These are phyloP conservation scores for Pseudogymnoascus sp. DNA, from an alignment of 2,329 filamentous ascomycete genomes.

Conservation along the genomic window DNA sequence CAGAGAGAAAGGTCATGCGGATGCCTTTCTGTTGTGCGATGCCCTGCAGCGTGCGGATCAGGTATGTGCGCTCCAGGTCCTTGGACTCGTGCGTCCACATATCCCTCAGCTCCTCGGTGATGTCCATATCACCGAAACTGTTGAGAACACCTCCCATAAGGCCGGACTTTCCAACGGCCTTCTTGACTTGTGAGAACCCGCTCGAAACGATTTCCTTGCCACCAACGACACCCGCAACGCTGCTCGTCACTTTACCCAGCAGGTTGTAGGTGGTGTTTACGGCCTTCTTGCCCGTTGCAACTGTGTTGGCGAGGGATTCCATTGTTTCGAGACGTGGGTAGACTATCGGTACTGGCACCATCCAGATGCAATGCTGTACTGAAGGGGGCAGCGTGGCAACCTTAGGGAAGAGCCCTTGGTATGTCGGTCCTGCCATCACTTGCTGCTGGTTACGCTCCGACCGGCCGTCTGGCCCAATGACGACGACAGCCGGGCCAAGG, in stretches of 20 bases:
- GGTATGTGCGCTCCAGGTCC: slow-evolving; percentile 91
- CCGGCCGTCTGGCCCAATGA: slow-evolving; percentile 83
- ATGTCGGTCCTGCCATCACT: slow-evolving; percentile 92
- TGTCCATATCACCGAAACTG: slow-evolving; percentile 91
- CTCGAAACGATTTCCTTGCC: slow-evolving; percentile 88
- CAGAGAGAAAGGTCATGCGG: slow-evolving; percentile 93
- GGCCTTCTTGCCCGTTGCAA: slow-evolving; percentile 91
- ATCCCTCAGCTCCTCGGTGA: slow-evolving; percentile 88
- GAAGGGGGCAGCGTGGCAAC: slow-evolving; percentile 82
- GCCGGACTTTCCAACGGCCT: slow-evolving; percentile 88
- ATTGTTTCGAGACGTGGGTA: slow-evolving; percentile 89
- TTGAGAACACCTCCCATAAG: slow-evolving; percentile 94
- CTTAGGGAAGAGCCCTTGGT: slow-evolving; percentile 95
- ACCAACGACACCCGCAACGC: slow-evolving; percentile 88
- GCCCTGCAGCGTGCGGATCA: slow-evolving; percentile 90
- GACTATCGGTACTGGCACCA: slow-evolving; percentile 82
- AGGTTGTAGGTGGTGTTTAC: slow-evolving; percentile 96
- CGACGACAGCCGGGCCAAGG: slow-evolving; percentile 80
- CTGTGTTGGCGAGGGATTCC: slow-evolving; percentile 82
- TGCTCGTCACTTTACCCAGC: slow-evolving; percentile 88
- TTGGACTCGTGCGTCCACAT: slow-evolving; percentile 98
- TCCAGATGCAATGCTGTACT: slow-evolving; percentile 95
- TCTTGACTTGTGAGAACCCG: slow-evolving; percentile 92
- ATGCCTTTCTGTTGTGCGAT: slow-evolving; percentile 93
- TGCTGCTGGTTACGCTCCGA: slow-evolving; percentile 85